Conservation (phyloP, 1,284 basidiomycete genomes). For the Irpex sp. region DNA sequence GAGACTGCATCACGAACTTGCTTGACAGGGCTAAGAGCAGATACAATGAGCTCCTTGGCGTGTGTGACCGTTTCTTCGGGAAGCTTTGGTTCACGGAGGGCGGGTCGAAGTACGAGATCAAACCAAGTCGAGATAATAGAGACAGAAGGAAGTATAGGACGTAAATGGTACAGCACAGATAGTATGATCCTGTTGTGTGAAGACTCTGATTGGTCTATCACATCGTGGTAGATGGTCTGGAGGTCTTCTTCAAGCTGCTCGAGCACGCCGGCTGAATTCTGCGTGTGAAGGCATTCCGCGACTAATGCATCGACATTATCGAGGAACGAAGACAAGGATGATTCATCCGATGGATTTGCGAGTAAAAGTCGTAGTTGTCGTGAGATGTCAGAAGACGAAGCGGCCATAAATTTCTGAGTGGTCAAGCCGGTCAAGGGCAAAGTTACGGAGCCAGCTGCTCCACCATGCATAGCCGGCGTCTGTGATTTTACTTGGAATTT, state of each 20-base stretch:
- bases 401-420: slow-evolving; percentile 30
- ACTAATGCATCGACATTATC: slow-evolving; percentile 49
- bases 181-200: slow-evolving; percentile 63
- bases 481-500: not conserved
- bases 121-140: slow-evolving; percentile 75
- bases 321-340: slow-evolving; percentile 40
- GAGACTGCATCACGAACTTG: slow-evolving; percentile 15
- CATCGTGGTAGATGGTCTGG: slow-evolving; percentile 54
- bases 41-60: slow-evolving; percentile 68
- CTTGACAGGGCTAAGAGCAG: slow-evolving; percentile 38
- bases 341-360: slow-evolving; percentile 36
- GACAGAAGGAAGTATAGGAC: slow-evolving; percentile 51
- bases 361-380: slow-evolving; percentile 52
- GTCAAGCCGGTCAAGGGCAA: slow-evolving; percentile 38
- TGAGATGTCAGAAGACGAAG: slow-evolving; percentile 31
- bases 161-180: slow-evolving; percentile 55
- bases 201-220: slow-evolving; percentile 54
- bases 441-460: slow-evolving; percentile 22
- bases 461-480: not conserved
- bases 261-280: slow-evolving; percentile 39
- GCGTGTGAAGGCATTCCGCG: slow-evolving; percentile 37
- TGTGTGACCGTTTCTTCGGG: slow-evolving; percentile 48
- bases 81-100: slow-evolving; percentile 67
- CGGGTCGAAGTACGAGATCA: slow-evolving; percentile 68
- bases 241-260: slow-evolving; percentile 60